These are phyloP conservation scores for Fistulina hepatica DNA, from an alignment of 1,284 basidiomycete genomes.

Conservation along the genomic window DNA sequence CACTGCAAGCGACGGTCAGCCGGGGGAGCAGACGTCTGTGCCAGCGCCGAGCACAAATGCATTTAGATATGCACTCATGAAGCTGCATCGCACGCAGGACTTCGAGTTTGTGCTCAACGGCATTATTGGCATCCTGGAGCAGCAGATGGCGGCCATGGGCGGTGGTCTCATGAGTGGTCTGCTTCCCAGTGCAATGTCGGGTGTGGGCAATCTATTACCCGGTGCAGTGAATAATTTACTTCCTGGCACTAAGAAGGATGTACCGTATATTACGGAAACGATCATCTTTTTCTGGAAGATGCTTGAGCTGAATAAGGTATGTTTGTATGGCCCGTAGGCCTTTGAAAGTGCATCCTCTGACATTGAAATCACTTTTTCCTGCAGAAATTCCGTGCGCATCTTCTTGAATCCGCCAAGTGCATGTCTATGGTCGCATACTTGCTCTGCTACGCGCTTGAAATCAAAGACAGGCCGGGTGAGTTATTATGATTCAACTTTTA, in stretches of 20 bases:
- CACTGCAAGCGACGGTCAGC: constrained; percentile 36
- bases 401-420: constrained; percentile 70
- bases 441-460: constrained; percentile 69
- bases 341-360: background rate
- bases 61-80: constrained; percentile 83
- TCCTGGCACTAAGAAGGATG: constrained; percentile 71
- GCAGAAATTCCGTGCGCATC: constrained; percentile 77
- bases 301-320: constrained; percentile 82
- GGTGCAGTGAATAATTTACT: constrained; percentile 72
- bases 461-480: constrained; percentile 84
- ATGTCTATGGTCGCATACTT: constrained; percentile 70
- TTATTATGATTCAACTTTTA: constrained; percentile 4
- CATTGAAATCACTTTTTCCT: constrained; percentile 7
- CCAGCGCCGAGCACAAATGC: constrained; percentile 72
- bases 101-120: constrained; percentile 76
- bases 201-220: no score
- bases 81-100: constrained; percentile 82
- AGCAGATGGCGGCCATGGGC: constrained; percentile 61
- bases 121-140: constrained; percentile 57
- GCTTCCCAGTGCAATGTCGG: no score
- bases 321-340: no score
- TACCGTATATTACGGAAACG: constrained; percentile 74
- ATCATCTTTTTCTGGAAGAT: constrained; percentile 87
- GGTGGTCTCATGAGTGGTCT: no score
- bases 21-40: constrained; percentile 29